phyloP scores from a whole-genome alignment of 805 yeast species.

The Jamesozyma gamospora region DNA sequence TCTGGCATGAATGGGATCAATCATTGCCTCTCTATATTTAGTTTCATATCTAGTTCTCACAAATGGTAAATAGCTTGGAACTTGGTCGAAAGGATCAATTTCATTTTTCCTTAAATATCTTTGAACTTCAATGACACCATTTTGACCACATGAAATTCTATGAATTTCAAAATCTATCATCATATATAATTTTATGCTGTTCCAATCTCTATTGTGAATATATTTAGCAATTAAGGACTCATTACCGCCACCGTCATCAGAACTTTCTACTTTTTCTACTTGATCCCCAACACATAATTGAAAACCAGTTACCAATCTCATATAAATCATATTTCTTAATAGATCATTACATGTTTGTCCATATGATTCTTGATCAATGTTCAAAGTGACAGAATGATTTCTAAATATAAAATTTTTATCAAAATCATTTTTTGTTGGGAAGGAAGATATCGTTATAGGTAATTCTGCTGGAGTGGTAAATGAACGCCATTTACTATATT shows the following conservation, averaged over 20 bases:
- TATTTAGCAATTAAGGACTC: conserved; percentile 49
- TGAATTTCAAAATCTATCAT: conserved; percentile 79
- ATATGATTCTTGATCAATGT: conserved; percentile 41
- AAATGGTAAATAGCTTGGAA: conserved; percentile 39
- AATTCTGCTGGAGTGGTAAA: conserved; percentile 87
- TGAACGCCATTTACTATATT: conserved; percentile 84
- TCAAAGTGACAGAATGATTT: conserved; percentile 68
- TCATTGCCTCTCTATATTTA: conserved; percentile 46
- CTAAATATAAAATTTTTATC: conserved; percentile 67
- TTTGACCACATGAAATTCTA: conserved; percentile 62
- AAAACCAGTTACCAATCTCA: conserved; percentile 77
- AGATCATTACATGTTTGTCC: conserved; percentile 48
- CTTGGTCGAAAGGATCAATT: conserved; percentile 23
- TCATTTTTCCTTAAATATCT: conserved; percentile 43
- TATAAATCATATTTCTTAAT: conserved; percentile 77
- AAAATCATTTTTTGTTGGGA: conserved; percentile 63
- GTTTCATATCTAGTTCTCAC: conserved; percentile 75
- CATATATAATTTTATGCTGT: conserved; percentile 61
- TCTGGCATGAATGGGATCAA: conserved; percentile 45
- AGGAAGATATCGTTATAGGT: conserved; percentile 70
- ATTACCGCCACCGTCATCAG: conserved; percentile 33
- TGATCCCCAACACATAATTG: conserved; percentile 74
- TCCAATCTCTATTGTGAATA: conserved; percentile 34
- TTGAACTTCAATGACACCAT: conserved; percentile 69
- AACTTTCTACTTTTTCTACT: conserved; percentile 52